These are phyloP conservation scores for Aspergillus sergii DNA, from an alignment of 2,329 filamentous ascomycete genomes.

Conservation along the genomic window DNA sequence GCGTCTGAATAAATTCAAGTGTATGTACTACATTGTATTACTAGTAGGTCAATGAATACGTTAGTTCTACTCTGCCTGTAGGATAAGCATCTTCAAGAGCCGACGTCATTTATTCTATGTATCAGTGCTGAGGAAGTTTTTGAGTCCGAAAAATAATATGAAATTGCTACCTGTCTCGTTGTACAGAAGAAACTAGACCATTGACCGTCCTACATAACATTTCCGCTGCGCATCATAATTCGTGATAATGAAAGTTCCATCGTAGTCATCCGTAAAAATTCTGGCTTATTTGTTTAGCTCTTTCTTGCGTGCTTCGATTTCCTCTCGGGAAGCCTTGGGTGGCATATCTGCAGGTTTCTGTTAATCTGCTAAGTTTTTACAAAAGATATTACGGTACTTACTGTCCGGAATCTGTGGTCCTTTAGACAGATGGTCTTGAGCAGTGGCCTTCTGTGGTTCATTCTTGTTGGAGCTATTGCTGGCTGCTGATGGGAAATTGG, in stretches of 20 bases:
- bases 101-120: neutral
- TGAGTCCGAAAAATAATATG: neutral
- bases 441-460: constrained; percentile 41
- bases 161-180: neutral
- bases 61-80: neutral
- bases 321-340: constrained; percentile 61
- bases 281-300: constrained; percentile 64
- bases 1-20: neutral
- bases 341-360: constrained; percentile 38
- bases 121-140: neutral
- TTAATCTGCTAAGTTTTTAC: neutral
- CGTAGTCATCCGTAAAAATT: neutral
- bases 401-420: constrained; percentile 49
- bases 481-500: constrained; percentile 24
- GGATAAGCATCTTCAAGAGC: too few relatives aligned
- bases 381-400: constrained; percentile 21
- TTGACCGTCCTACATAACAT: neutral
- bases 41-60: neutral
- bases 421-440: constrained; percentile 42
- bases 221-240: neutral
- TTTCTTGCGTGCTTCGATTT: constrained; percentile 65
- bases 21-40: neutral
- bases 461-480: constrained; percentile 27
- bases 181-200: neutral
- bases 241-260: neutral